phyloP scores from a whole-genome alignment of 805 yeast genomes.

The Candida boleticola region DNA sequence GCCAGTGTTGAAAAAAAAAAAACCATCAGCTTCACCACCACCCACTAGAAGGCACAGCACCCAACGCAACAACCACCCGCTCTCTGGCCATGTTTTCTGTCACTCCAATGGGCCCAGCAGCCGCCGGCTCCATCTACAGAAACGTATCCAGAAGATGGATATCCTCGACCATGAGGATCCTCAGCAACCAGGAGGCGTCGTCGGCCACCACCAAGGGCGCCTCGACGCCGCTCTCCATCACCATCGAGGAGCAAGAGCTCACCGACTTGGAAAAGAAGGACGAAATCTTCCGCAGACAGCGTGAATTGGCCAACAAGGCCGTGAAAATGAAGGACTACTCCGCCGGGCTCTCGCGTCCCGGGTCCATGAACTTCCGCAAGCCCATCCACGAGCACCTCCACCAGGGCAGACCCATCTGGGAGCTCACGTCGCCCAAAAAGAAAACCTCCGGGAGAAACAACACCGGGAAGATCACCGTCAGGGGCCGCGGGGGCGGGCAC shows the following conservation, averaged over 20 bases:
- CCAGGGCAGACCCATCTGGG: constrained; percentile 78
- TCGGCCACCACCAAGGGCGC: not conserved
- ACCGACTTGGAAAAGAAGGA: constrained; percentile 83
- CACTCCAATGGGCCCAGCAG: too few species aligned
- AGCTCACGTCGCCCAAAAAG: constrained; percentile 69
- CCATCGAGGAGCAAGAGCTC: constrained; percentile 31
- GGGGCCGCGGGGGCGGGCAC: constrained; percentile 98
- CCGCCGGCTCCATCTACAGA: too few species aligned
- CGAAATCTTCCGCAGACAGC: constrained; percentile 64
- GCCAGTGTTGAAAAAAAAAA: too few species aligned
- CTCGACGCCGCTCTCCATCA: not conserved
- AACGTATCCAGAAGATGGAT: constrained; percentile 1
- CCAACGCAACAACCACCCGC: too few species aligned
- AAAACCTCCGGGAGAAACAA: constrained; percentile 86
- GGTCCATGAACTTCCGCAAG: constrained; percentile 81
- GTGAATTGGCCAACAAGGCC: constrained; percentile 66
- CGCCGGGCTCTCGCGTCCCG: constrained; percentile 73
- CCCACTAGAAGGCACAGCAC: too few species aligned
- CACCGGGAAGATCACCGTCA: constrained; percentile 81
- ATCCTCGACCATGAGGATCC: not conserved
- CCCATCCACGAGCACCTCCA: constrained; percentile 86
- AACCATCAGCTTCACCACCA: too few species aligned
- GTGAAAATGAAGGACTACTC: constrained; percentile 73
- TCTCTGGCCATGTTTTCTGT: too few species aligned
- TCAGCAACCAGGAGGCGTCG: not conserved